phyloP scores from a whole-genome alignment of 495 filamentous ascomycete species.

The Xylaria venustula region DNA sequence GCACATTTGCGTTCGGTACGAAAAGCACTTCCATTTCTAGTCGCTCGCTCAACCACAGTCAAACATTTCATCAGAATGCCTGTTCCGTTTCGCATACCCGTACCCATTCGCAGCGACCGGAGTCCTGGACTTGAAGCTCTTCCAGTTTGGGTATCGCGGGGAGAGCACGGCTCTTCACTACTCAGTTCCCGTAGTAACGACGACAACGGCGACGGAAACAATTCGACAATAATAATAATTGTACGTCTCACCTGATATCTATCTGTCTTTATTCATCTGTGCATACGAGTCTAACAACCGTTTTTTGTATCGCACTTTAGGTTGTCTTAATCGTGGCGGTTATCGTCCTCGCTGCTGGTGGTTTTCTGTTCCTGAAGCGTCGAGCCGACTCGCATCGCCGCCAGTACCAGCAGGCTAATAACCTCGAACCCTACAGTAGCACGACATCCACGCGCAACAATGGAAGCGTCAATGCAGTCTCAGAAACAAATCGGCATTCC shows the following conservation, averaged over 20 bases:
- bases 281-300: not conserved
- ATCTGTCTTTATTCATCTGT: not conserved
- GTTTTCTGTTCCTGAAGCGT: slow-evolving; percentile 19
- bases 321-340: slow-evolving; percentile 22
- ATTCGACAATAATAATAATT: slow-evolving; percentile 10
- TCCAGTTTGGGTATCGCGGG: slow-evolving; percentile 1
- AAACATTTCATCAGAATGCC: slow-evolving; percentile 7
- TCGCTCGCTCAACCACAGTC: not conserved
- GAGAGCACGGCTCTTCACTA: not conserved
- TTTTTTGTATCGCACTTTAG: slow-evolving; percentile 7
- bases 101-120: slow-evolving; percentile 3
- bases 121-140: not conserved
- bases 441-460: slow-evolving; percentile 14
- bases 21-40: not conserved
- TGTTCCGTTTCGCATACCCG: slow-evolving; percentile 11
- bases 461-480: slow-evolving; percentile 10
- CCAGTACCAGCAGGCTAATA: slow-evolving; percentile 17
- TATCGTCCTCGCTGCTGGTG: slow-evolving; percentile 16
- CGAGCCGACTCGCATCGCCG: slow-evolving; percentile 16
- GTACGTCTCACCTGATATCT: slow-evolving; percentile 13
- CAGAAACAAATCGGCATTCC: slow-evolving; percentile 23
- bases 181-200: not conserved
- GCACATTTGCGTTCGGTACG: not conserved
- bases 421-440: slow-evolving; percentile 23
- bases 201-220: not conserved